Percentiles rank a stretch among this genome's conserved stretches.
These are phyloP conservation scores for Solanum hybrid DNA, from an alignment of 305 asterid genomes.

Conservation along the genomic window DNA sequence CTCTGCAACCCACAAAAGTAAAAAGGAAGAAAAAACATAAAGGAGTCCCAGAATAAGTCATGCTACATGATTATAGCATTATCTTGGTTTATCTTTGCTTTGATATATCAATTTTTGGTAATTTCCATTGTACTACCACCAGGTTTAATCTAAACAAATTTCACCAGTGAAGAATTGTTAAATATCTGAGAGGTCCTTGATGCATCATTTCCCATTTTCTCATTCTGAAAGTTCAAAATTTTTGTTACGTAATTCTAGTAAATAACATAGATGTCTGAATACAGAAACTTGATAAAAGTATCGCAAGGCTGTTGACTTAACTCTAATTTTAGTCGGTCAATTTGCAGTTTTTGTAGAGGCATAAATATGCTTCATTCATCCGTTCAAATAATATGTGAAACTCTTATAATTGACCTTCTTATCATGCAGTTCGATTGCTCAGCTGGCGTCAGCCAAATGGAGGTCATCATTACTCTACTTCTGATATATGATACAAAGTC, in stretches of 20 bases:
- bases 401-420: neutral
- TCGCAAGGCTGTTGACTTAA: neutral
- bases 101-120: neutral
- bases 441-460: slow-evolving; percentile 87
- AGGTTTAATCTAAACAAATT: neutral
- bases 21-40: neutral
- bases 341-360: neutral
- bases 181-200: neutral
- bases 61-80: neutral
- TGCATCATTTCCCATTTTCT: neutral
- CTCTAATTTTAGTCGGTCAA: neutral
- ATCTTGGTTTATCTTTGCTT: neutral
- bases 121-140: neutral
- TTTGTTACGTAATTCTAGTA: neutral
- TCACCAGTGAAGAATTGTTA: neutral
- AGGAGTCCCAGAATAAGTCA: neutral
- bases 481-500: neutral
- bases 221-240: neutral
- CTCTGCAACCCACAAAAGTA: neutral
- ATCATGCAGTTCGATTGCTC: slow-evolving; percentile 87
- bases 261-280: neutral
- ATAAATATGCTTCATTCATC: neutral
- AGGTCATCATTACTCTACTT: slow-evolving; percentile 38
- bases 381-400: neutral
- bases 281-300: neutral